Percentiles rank a stretch among this genome's conserved stretches.
Conservation (phyloP, 768 basidiomycete genomes). For the Agaricus bisporus region DNA sequence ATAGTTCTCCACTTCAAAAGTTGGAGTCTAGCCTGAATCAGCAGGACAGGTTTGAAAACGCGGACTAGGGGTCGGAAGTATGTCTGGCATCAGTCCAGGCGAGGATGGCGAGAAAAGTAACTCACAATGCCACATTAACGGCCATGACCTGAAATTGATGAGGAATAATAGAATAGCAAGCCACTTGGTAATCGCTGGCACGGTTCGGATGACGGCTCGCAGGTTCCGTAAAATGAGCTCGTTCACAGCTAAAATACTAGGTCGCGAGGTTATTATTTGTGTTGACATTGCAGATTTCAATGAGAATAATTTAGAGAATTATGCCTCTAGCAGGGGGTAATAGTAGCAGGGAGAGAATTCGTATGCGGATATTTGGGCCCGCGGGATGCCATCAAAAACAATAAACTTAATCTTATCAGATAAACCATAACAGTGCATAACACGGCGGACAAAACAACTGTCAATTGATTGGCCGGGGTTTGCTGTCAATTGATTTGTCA, state of each 20-base stretch:
- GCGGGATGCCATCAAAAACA: too few relatives aligned
- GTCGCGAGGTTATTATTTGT: too few relatives aligned
- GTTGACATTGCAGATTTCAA: too few relatives aligned
- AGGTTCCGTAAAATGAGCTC: background rate
- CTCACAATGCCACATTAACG: conserved; percentile 66
- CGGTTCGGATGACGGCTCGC: conserved; percentile 2
- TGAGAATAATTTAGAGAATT: too few relatives aligned
- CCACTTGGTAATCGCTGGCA: conserved; percentile 28
- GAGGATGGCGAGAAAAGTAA: conserved; percentile 10
- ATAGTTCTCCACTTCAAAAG: conserved; percentile 28
- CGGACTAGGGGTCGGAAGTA: conserved; percentile 26
- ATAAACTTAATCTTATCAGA: too few relatives aligned
- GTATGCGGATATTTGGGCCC: too few relatives aligned
- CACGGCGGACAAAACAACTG: too few relatives aligned
- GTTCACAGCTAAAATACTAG: background rate
- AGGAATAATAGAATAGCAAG: conserved; percentile 43
- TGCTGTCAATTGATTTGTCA: too few relatives aligned
- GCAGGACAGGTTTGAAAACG: conserved; percentile 44
- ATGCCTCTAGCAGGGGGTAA: too few relatives aligned
- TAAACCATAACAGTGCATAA: too few relatives aligned
- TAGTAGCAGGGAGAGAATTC: too few relatives aligned
- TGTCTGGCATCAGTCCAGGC: background rate
- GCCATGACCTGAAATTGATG: conserved; percentile 56
- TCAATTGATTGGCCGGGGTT: too few relatives aligned
- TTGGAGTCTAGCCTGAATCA: conserved; percentile 25